Conservation (phyloP, 768 basidiomycete species). For the Sporobolomyces phaffii region DNA sequence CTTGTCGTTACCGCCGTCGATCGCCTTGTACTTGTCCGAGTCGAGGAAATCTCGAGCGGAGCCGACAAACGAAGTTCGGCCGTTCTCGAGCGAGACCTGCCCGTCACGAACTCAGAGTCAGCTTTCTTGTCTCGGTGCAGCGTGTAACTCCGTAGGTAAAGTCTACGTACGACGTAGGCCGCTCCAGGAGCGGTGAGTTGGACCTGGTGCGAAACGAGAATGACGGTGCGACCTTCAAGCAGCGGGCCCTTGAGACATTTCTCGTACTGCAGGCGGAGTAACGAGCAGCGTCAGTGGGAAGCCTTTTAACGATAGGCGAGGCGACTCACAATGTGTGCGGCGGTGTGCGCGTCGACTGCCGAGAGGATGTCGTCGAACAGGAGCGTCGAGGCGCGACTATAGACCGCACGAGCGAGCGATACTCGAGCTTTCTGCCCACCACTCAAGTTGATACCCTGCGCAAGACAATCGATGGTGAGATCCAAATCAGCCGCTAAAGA, state of each 20-base stretch:
- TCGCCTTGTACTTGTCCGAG: conserved; percentile 29
- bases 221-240: conserved; percentile 65
- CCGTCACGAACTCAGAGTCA: not conserved
- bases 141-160: too few species aligned
- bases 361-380: conserved; percentile 60
- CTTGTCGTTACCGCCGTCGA: conserved; percentile 31
- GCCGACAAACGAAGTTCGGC: conserved; percentile 32
- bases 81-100: conserved; percentile 38
- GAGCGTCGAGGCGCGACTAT: conserved; percentile 68
- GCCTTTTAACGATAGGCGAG: too few species aligned
- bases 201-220: conserved; percentile 93
- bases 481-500: too few species aligned
- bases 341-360: conserved; percentile 86
- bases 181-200: conserved; percentile 77
- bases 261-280: conserved; percentile 57
- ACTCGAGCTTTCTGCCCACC: conserved; percentile 76
- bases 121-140: not conserved
- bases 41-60: conserved; percentile 22
- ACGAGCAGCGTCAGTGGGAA: conserved; percentile 46
- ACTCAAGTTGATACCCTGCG: conserved; percentile 79
- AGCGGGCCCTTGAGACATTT: conserved; percentile 67
- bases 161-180: conserved; percentile 8
- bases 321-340: conserved; percentile 64
- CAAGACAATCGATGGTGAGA: too few species aligned
- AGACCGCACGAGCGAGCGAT: conserved; percentile 79